Evolutionary conservation across 2,329 filamentous ascomycete species (phyloP), one percentile per base, ranked within the genome.

Genomic region (Talaromyces sp.): DNA sequence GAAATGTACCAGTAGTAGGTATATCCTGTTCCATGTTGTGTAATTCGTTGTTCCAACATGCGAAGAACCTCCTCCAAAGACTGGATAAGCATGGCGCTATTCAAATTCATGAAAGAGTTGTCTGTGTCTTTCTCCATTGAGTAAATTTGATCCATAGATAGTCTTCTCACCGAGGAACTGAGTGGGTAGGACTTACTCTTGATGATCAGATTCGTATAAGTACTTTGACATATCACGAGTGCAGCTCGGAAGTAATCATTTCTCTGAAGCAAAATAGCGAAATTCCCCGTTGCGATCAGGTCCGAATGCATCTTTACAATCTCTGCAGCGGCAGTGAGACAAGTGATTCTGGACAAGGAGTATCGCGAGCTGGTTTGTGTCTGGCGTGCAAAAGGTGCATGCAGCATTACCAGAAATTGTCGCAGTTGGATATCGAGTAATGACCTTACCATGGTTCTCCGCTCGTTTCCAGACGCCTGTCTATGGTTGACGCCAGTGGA

Each of bases 1-100:
- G 70, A 73, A 1, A 77, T 67, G 38, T 75, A 74, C 75, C 75
- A 79, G 63, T 74, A 74, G 27, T 73, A 69, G 17, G 78, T 75
- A 43, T 72, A 75, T 1, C 76, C 76, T 27, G 74, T 74, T 25
- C 77, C 77, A 10, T 74, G 72, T 3, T 69, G 68, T 47, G 73
- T 69, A 15, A 75, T 73, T 17, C 73, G 70, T 29, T 75, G 69
- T 67, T 78, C 76, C 17, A 78, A 70, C n/a, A 79, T 63, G 7
- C 67, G 65, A 6, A 78, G 69, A 0, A 71, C 70, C 40, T 73
- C 68, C 3, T 74, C 69, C 11, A 75, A 53, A 53, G 69, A 69
- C 25, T 65, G 65, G n/a, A 68, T 64, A 11, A 69, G 65, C 17
- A 61, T 61, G 19, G 38, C 54, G 36, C 54, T 69, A 64, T 64